A percentile compares a stretch with the other conserved stretches of the same genome.
These are phyloP conservation scores for Ustilago crameri DNA, from an alignment of 1,284 basidiomycete species.

Conservation along the genomic window DNA sequence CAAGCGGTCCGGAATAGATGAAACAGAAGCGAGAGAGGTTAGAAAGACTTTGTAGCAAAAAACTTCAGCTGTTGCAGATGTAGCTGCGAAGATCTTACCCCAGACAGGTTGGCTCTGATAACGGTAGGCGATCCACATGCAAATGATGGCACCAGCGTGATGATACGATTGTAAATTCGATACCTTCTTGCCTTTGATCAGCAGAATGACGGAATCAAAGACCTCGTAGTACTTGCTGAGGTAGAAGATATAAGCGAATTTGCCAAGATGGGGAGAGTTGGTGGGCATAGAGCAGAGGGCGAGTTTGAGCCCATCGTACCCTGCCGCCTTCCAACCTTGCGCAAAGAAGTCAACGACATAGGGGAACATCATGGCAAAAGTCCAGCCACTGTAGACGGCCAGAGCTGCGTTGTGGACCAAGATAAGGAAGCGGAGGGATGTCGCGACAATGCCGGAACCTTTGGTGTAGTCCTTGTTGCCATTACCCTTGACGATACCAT, in stretches of 20 bases:
- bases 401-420: slow-evolving; percentile 58
- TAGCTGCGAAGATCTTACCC: no score
- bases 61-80: not conserved
- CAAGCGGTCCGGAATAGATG: not conserved
- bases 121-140: slow-evolving; percentile 67
- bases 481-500: slow-evolving; percentile 25
- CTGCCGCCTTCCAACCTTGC: slow-evolving; percentile 48
- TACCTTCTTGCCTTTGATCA: slow-evolving; percentile 67
- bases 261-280: slow-evolving; percentile 57
- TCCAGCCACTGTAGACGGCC: slow-evolving; percentile 56
- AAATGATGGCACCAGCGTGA: slow-evolving; percentile 65
- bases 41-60: not conserved
- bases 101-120: slow-evolving; percentile 60
- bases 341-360: slow-evolving; percentile 51
- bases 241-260: slow-evolving; percentile 67
- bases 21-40: slow-evolving; percentile 1
- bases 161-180: slow-evolving; percentile 66
- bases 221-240: slow-evolving; percentile 64
- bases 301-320: slow-evolving; percentile 60
- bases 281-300: slow-evolving; percentile 68
- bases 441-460: slow-evolving; percentile 15
- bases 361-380: slow-evolving; percentile 50
- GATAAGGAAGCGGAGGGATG: slow-evolving; percentile 36
- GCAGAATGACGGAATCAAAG: slow-evolving; percentile 66
- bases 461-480: slow-evolving; percentile 50